Evolutionary conservation across 108 stramenopile species (phyloP).

Genomic region (Fragilaria radians): DNA sequence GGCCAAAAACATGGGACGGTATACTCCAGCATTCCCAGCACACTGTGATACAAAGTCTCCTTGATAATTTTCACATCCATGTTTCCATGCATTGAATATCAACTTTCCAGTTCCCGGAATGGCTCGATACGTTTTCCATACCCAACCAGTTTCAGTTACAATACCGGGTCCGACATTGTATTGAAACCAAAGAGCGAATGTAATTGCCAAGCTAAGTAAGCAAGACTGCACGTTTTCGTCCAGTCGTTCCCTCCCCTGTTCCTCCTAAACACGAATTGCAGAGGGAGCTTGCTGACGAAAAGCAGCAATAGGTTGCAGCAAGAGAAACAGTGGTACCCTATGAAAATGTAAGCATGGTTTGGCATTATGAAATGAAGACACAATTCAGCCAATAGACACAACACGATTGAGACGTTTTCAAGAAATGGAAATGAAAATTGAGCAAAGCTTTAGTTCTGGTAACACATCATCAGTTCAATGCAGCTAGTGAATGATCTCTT

Average conservation of each 20-base stretch:
- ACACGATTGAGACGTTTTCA: too few relatives aligned
- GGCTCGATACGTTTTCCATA: conserved; percentile 51
- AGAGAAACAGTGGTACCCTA: conserved; percentile 43
- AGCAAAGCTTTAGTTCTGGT: too few relatives aligned
- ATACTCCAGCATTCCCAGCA: conserved; percentile 75
- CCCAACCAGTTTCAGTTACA: conserved; percentile 24
- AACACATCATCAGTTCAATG: too few relatives aligned
- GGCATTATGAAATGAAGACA: too few relatives aligned
- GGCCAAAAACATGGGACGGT: conserved; percentile 60
- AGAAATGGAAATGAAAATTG: too few relatives aligned
- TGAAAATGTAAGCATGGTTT: not conserved
- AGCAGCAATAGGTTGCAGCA: conserved; percentile 58
- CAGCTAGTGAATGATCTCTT: too few relatives aligned
- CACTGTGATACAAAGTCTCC: conserved; percentile 38
- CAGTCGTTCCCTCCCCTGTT: conserved; percentile 47
- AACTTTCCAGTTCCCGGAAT: conserved; percentile 54
- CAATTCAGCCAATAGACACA: too few relatives aligned
- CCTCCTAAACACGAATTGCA: conserved; percentile 68
- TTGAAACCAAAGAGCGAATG: conserved; percentile 63
- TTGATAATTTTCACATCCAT: conserved; percentile 52
- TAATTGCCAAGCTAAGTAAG: conserved; percentile 50
- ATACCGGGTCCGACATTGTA: conserved; percentile 68
- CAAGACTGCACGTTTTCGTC: conserved; percentile 75
- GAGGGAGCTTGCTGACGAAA: conserved; percentile 43
- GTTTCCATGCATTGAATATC: conserved; percentile 53